Base-by-base conservation (phyloP, 495 filamentous ascomycete genomes). In the Neurospora sp. region DNA sequence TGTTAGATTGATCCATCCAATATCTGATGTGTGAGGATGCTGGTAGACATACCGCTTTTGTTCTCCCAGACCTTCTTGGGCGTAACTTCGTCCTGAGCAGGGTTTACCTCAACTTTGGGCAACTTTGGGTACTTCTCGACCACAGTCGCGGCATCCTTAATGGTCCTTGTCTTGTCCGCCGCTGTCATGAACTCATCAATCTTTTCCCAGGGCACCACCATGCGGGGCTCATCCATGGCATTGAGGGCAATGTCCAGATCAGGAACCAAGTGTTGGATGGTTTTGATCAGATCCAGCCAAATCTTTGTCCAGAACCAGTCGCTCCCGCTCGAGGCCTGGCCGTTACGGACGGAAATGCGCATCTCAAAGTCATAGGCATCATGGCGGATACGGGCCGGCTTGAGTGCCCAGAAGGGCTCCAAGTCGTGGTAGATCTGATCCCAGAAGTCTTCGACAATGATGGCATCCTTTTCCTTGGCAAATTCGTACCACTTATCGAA, bases 211-310 rank as follows among this genome's bases (percentile, higher is more conserved):
- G 89, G 86, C 2, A 89, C 88, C 8, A 92, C 85, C 3, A 92
- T 79, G 62, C 91, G 82, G 37, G 91, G 91, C 77, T 93, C 90
- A 76, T 93, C 91, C 83, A 91, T 87, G 2, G 85, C 83, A 76
- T 93, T 93, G 77, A 92, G 84, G 5, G 90, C 86, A 69, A 93
- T 84, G 74, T 92, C 90, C 88, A 93, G 89, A 78, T 93, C 90
- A 20, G 91, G 91, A 37, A 93, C 78, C 73, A 89, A 77, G 73
- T 88, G 82, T 41, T 87, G 84, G 69, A 93, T 85, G 0, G 84
- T 86, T 48, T 85, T 75, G 37, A 92, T 85, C 77, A 92, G 82
- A 37, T 85, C 79, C 66, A 87, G 73, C 83, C 91, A 87, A 20
- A 90, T 90, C 76, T 89, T 80, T 1, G 89, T 88, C 82, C 91